These are phyloP conservation scores for Mimosa pudica DNA, from an alignment of 306 rosid genomes.

Conservation along the genomic window DNA sequence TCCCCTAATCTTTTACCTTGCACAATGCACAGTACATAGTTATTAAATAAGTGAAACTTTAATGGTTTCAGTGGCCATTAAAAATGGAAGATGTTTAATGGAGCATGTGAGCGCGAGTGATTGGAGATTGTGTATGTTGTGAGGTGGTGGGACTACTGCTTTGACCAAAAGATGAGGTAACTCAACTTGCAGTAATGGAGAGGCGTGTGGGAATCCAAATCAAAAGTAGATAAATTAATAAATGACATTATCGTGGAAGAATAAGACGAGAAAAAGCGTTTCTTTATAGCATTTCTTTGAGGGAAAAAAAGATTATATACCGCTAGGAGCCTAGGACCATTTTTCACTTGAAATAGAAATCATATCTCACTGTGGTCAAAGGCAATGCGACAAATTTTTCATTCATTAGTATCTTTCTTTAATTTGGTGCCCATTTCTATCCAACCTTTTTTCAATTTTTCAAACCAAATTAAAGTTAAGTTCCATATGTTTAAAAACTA, in stretches of 20 bases:
- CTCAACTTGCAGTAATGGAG: slow-evolving; percentile 17
- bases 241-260: background rate
- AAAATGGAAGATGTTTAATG: background rate
- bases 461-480: background rate
- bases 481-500: no score
- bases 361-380: background rate
- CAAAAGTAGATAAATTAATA: background rate
- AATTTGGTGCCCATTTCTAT: background rate
- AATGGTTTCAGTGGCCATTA: background rate
- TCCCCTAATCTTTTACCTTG: background rate
- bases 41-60: background rate
- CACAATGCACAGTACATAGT: background rate
- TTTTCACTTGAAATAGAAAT: slow-evolving; percentile 1
- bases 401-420: background rate
- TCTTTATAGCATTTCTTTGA: background rate
- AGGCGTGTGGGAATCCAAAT: slow-evolving; percentile 13
- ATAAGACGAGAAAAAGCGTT: background rate
- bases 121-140: background rate
- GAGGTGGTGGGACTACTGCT: slow-evolving; percentile 16
- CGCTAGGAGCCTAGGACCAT: slow-evolving; percentile 10
- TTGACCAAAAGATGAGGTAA: slow-evolving; percentile 16
- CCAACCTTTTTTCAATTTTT: background rate
- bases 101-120: background rate
- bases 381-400: slow-evolving; percentile 7
- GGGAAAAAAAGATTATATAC: background rate